A percentile compares a stretch with the other conserved stretches of the same genome.
These are phyloP conservation scores for Zygosaccharomyces pseudorouxii DNA, from an alignment of 805 yeast genomes.

Conservation along the genomic window DNA sequence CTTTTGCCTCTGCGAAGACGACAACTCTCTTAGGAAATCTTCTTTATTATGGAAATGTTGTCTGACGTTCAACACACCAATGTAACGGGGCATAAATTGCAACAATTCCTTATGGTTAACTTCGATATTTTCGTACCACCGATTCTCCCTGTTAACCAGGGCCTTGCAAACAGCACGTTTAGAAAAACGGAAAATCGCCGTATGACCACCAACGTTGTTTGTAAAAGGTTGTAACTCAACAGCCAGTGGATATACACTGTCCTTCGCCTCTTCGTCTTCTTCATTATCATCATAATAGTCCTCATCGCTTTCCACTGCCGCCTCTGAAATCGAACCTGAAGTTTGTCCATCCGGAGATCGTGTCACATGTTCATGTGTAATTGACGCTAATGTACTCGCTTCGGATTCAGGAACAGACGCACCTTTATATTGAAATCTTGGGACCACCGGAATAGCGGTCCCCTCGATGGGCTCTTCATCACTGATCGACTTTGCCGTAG, in stretches of 20 bases:
- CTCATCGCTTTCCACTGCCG: conserved; percentile 9
- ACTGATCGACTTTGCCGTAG: conserved; percentile 16
- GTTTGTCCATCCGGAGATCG: conserved; percentile 3
- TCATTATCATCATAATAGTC: conserved; percentile 11
- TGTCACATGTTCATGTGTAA: conserved; percentile 14
- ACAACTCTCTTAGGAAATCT: conserved; percentile 22
- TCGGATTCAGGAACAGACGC: not conserved
- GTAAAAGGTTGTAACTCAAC: conserved; percentile 89
- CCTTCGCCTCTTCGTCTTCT: conserved; percentile 28
- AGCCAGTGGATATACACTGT: conserved; percentile 57
- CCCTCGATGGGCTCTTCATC: conserved; percentile 14
- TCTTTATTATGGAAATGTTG: conserved; percentile 46
- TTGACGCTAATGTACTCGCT: conserved; percentile 2
- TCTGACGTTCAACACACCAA: conserved; percentile 90
- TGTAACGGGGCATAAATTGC: conserved; percentile 86
- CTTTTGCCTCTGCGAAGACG: conserved; percentile 6
- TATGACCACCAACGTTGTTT: conserved; percentile 97
- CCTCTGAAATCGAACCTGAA: conserved; percentile 9
- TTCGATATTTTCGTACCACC: conserved; percentile 89
- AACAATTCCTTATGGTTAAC: conserved; percentile 67
- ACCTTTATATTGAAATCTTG: conserved; percentile 6
- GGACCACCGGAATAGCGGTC: conserved; percentile 8
- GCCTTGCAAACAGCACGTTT: conserved; percentile 92
- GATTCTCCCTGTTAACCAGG: conserved; percentile 81
- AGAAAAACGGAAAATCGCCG: conserved; percentile 90